phyloP scores from a whole-genome alignment of 1,139 yeast genomes.

The Blastobotrys capitulatus region DNA sequence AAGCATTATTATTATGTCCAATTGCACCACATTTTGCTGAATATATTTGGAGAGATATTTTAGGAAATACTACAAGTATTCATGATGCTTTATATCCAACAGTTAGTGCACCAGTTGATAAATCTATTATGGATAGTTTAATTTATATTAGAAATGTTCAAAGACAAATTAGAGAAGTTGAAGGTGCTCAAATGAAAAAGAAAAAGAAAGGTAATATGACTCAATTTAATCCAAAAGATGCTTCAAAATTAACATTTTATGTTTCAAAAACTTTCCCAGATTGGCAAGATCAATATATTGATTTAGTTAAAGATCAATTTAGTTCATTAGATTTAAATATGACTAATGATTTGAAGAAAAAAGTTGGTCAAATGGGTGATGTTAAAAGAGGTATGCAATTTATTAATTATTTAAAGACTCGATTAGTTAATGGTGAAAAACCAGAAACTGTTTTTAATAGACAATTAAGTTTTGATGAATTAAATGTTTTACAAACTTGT shows the following conservation, averaged over 20 bases:
- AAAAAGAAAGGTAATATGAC: conserved; percentile 62
- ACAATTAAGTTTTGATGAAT: conserved; percentile 76
- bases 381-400: conserved; percentile 98
- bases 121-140: conserved; percentile 58
- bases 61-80: conserved; percentile 52
- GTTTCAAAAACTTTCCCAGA: conserved; percentile 85
- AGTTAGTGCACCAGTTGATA: conserved; percentile 59
- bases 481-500: conserved; percentile 54
- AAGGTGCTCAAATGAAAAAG: conserved; percentile 80
- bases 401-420: conserved; percentile 75
- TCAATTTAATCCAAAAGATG: conserved; percentile 65
- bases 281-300: conserved; percentile 90
- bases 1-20: conserved; percentile 81
- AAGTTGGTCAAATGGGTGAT: conserved; percentile 38
- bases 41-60: conserved; percentile 75
- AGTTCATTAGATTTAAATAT: conserved; percentile 37
- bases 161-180: conserved; percentile 87
- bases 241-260: conserved; percentile 66
- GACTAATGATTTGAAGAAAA: conserved; percentile 35
- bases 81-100: conserved; percentile 79
- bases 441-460: conserved; percentile 81
- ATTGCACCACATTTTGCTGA: conserved; percentile 96
- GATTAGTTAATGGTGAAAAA: conserved; percentile 48
- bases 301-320: conserved; percentile 73
- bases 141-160: conserved; percentile 71